Evolutionary conservation across 208 protist genomes (phyloP).

Genomic region (Trypanosoma vivax): DNA sequence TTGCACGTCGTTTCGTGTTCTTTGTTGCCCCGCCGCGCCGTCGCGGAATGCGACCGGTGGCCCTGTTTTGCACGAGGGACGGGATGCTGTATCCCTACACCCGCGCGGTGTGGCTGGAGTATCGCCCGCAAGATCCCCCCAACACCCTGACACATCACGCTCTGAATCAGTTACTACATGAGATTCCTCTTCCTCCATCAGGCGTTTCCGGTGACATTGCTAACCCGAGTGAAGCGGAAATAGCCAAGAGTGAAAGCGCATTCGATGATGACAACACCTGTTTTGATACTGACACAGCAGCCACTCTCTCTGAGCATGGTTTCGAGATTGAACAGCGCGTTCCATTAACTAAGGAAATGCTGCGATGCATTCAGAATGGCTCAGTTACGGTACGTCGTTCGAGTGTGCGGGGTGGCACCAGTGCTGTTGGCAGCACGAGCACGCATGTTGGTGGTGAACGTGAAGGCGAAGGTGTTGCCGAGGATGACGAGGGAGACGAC

Average conservation of each 20-base stretch:
- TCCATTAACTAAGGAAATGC: slow-evolving; percentile 26
- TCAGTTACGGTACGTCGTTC: background rate
- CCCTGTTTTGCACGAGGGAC: slow-evolving; percentile 22
- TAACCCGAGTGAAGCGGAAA: slow-evolving; percentile 21
- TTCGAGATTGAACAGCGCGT: slow-evolving; percentile 18
- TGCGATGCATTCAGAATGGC: slow-evolving; percentile 20
- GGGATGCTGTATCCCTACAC: slow-evolving; percentile 22
- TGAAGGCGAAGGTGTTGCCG: background rate
- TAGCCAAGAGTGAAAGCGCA: slow-evolving; percentile 19
- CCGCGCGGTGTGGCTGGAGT: slow-evolving; percentile 24
- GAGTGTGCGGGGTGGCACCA: background rate
- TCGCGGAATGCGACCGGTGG: slow-evolving; percentile 16
- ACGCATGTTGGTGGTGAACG: background rate
- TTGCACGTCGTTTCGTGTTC: slow-evolving; percentile 24
- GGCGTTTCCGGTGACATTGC: slow-evolving; percentile 12
- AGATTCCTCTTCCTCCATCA: slow-evolving; percentile 27
- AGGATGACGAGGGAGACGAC: background rate
- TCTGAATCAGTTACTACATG: slow-evolving; percentile 24
- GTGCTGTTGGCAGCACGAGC: slow-evolving; percentile 4
- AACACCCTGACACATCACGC: slow-evolving; percentile 26
- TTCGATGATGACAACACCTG: slow-evolving; percentile 28
- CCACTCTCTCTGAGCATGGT: slow-evolving; percentile 18
- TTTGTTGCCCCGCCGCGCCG: slow-evolving; percentile 23
- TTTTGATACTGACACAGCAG: slow-evolving; percentile 23
- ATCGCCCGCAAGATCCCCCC: slow-evolving; percentile 17